phyloP scores from a whole-genome alignment of 345 rosid genomes.

The Salix purpurea region DNA sequence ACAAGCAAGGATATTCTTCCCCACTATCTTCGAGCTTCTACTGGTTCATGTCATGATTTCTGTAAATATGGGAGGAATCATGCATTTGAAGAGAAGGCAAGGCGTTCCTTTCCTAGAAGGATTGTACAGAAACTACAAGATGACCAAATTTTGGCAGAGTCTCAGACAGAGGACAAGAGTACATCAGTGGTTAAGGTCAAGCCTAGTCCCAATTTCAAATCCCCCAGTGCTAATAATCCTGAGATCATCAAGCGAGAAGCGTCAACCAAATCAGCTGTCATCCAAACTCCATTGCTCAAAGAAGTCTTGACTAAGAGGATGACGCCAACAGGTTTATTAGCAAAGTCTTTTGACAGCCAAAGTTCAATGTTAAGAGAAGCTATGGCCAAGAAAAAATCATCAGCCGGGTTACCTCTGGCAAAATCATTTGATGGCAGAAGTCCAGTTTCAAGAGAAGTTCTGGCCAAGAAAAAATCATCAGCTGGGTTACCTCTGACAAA shows the following conservation, averaged over 20 bases:
- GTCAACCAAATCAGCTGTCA: constrained; percentile 8
- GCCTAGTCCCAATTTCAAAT: constrained; percentile 15
- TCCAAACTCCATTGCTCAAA: neutral
- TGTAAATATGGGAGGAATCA: constrained; percentile 71
- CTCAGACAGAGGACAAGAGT: constrained; percentile 33
- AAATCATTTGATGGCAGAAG: constrained; percentile 13
- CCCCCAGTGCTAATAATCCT: constrained; percentile 10
- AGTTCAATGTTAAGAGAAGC: neutral
- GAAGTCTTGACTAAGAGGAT: neutral
- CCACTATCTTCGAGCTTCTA: constrained; percentile 62
- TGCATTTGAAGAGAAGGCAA: constrained; percentile 42
- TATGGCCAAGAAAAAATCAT: neutral
- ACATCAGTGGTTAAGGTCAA: constrained; percentile 22
- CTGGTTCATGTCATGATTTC: constrained; percentile 79
- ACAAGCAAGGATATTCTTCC: constrained; percentile 46
- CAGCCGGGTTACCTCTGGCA: neutral
- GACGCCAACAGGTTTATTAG: neutral
- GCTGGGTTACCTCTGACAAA: neutral
- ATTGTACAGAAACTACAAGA: constrained; percentile 29
- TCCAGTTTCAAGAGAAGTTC: constrained; percentile 6
- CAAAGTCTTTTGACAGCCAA: constrained; percentile 8
- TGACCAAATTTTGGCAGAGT: constrained; percentile 24
- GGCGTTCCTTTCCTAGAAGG: constrained; percentile 37
- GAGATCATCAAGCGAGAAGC: constrained; percentile 27
- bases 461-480: constrained; percentile 6